Conservation (phyloP, 1,284 basidiomycete genomes). For the Thecaphora thlaspeos region DNA sequence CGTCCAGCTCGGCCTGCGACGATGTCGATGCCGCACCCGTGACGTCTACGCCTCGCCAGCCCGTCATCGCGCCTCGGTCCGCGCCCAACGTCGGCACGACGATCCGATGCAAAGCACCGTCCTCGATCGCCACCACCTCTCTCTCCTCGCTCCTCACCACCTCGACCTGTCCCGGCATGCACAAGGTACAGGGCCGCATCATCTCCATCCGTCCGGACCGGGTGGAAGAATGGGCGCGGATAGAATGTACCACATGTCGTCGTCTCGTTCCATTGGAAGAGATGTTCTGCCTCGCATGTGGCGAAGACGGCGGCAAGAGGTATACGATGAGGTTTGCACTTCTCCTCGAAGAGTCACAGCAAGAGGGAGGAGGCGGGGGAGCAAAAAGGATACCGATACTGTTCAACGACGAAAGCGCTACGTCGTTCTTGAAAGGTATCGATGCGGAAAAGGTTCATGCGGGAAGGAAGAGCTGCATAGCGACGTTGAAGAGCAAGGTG, state of each 20-base stretch:
- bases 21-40: too few species aligned
- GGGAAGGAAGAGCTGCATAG: too few species aligned
- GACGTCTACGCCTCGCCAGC: not conserved
- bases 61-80: not conserved
- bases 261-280: constrained; percentile 20
- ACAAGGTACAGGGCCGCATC: constrained; percentile 24
- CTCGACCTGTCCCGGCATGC: constrained; percentile 22
- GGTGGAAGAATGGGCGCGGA: constrained; percentile 23
- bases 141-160: constrained; percentile 18
- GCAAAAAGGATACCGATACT: constrained; percentile 14
- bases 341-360: constrained; percentile 27
- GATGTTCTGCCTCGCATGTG: constrained; percentile 30
- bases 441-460: constrained; percentile 17
- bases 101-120: constrained; percentile 26
- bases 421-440: constrained; percentile 12
- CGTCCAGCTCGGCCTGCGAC: not conserved
- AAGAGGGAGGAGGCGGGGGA: not conserved
- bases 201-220: constrained; percentile 22
- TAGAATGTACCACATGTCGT: constrained; percentile 27
- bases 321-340: constrained; percentile 29
- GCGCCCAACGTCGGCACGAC: too few species aligned
- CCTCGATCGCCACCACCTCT: constrained; percentile 15
- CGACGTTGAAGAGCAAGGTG: not conserved
- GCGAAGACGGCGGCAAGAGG: constrained; percentile 25
- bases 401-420: constrained; percentile 18